Evolutionary conservation across 2,329 filamentous ascomycete genomes (phyloP).

Genomic region (Paecilomyces fulvus): DNA sequence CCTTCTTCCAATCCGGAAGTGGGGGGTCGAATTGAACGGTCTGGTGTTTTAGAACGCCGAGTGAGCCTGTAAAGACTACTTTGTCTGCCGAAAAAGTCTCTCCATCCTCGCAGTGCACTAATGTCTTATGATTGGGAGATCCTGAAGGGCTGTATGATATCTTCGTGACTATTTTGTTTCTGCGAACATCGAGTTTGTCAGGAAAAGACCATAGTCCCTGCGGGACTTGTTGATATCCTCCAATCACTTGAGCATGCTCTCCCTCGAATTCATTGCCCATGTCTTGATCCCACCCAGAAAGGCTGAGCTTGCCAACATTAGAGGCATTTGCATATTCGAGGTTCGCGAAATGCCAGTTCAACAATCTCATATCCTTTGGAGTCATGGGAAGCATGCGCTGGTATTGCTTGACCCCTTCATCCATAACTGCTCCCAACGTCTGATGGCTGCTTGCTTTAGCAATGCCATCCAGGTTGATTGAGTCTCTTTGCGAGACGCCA

Average conservation of each 20-base stretch:
- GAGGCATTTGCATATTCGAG: conserved; percentile 95
- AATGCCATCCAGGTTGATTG: conserved; percentile 62
- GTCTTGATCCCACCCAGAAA: conserved; percentile 93
- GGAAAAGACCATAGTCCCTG: conserved; percentile 74
- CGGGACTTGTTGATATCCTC: conserved; percentile 90
- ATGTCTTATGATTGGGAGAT: conserved; percentile 40
- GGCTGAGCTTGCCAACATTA: conserved; percentile 76
- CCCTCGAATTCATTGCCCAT: conserved; percentile 97
- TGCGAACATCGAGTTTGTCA: conserved; percentile 65
- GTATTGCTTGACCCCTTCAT: conserved; percentile 85
- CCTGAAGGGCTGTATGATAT: conserved; percentile 55
- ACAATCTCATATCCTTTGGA: conserved; percentile 75
- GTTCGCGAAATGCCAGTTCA: conserved; percentile 98
- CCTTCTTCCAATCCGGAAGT: conserved; percentile 77
- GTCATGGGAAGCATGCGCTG: conserved; percentile 72
- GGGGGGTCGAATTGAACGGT: conserved; percentile 79
- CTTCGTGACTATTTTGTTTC: conserved; percentile 61
- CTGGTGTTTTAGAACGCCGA: conserved; percentile 80
- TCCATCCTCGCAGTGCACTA: conserved; percentile 70
- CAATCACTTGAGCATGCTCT: conserved; percentile 83
- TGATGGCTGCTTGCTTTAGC: conserved; percentile 55
- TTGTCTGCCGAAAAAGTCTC: conserved; percentile 72
- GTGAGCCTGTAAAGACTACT: conserved; percentile 80
- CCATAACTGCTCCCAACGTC: conserved; percentile 82
- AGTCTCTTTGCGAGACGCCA: conserved; percentile 53